phyloP scores from a whole-genome alignment of 73 alveolate genomes.

The Paraurostyla sp. region DNA sequence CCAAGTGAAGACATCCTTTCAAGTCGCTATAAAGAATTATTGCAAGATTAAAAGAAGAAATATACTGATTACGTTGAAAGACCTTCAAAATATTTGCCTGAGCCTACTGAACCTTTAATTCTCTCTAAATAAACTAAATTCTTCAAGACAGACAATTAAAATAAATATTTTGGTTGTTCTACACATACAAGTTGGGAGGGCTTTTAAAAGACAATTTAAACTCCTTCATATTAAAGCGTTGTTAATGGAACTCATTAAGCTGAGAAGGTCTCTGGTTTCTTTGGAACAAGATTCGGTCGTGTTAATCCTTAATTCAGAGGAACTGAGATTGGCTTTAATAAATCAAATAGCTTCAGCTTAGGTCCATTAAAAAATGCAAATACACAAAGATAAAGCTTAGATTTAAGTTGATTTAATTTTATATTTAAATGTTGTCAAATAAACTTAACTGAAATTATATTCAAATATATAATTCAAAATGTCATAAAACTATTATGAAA shows the following conservation, averaged over 20 bases:
- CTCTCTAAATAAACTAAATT: conserved; percentile 55
- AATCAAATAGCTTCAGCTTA: background rate
- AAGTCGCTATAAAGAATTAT: conserved; percentile 16
- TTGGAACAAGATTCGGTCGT: conserved; percentile 32
- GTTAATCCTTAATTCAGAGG: background rate
- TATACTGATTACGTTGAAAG: conserved; percentile 65
- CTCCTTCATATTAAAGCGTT: conserved; percentile 1
- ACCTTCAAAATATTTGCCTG: conserved; percentile 62
- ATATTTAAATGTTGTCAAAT: background rate
- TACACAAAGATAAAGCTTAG: background rate
- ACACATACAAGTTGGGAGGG: conserved; percentile 78
- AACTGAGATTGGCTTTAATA: background rate
- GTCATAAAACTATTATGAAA: conserved; percentile 24
- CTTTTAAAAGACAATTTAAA: conserved; percentile 33
- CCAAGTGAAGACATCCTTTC: conserved; percentile 55
- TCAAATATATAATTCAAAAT: too few species aligned
- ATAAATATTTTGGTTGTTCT: conserved; percentile 62
- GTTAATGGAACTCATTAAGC: background rate
- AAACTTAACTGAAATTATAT: background rate
- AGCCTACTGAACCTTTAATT: conserved; percentile 52
- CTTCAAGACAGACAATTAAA: conserved; percentile 56
- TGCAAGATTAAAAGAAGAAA: conserved; percentile 44
- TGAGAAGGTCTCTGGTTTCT: background rate
- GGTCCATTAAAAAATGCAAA: background rate
- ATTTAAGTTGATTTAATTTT: background rate